Percentiles rank a stretch among this genome's conserved stretches.
phyloP scores from a whole-genome alignment of 164 flowering plant genomes.

The Liquidambar formosana region DNA sequence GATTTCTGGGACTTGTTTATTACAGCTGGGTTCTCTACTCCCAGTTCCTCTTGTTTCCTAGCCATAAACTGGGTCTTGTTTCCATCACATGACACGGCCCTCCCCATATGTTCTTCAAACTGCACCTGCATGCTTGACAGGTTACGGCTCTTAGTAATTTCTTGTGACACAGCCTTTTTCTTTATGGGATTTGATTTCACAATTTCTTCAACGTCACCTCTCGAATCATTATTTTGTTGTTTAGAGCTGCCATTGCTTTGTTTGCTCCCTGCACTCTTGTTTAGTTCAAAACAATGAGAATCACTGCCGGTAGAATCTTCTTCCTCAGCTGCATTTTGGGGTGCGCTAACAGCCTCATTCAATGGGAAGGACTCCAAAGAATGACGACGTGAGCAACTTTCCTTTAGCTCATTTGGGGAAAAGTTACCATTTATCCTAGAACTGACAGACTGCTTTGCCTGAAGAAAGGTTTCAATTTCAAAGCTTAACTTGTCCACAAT shows the following conservation, averaged over 20 bases:
- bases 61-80: constrained; percentile 20
- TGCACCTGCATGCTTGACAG: constrained; percentile 32
- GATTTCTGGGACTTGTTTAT: constrained; percentile 16
- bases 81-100: constrained; percentile 21
- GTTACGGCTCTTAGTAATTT: constrained; percentile 25
- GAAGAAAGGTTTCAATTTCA: constrained; percentile 76
- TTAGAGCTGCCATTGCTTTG: constrained; percentile 26
- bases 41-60: constrained; percentile 9
- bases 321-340: constrained; percentile 50
- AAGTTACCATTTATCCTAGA: constrained; percentile 7
- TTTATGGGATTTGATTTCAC: constrained; percentile 25
- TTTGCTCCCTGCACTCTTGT: constrained; percentile 23
- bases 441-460: constrained; percentile 30
- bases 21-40: constrained; percentile 22
- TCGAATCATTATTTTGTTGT: constrained; percentile 16
- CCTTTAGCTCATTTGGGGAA: constrained; percentile 14
- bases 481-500: constrained; percentile 55
- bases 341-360: constrained; percentile 65
- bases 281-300: constrained; percentile 40
- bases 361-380: constrained; percentile 68
- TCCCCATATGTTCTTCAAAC: constrained; percentile 35
- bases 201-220: constrained; percentile 20
- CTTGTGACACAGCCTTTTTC: constrained; percentile 29
- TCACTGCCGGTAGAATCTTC: constrained; percentile 44
- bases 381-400: constrained; percentile 26